phyloP scores from a whole-genome alignment of 192 early-diverging fungal species.

The Backusella luteola region DNA sequence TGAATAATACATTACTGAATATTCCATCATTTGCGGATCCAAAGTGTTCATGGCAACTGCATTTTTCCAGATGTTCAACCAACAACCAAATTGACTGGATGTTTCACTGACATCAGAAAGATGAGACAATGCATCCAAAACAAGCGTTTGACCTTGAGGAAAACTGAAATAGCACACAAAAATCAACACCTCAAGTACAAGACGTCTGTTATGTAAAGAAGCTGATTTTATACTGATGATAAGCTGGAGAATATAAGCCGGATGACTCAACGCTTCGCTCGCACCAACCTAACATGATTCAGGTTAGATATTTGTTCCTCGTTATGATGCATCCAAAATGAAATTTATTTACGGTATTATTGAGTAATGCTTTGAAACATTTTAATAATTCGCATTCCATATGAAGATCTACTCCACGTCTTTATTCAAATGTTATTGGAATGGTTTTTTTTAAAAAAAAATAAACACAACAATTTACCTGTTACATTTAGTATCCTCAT shows the following conservation, averaged over 20 bases:
- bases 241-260: constrained; percentile 66
- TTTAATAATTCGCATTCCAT: constrained; percentile 79
- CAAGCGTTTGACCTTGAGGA: constrained; percentile 67
- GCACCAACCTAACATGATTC: constrained; percentile 62
- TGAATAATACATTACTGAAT: constrained; percentile 42
- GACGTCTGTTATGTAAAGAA: constrained; percentile 61
- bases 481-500: background rate
- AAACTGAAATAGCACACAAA: constrained; percentile 73
- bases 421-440: background rate
- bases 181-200: constrained; percentile 73
- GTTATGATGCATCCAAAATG: background rate
- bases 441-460: constrained; percentile 17
- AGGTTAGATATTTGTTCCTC: background rate
- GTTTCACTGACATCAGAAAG: constrained; percentile 62
- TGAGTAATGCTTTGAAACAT: constrained; percentile 77
- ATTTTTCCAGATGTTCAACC: constrained; percentile 67
- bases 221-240: constrained; percentile 72
- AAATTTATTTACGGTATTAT: constrained; percentile 43
- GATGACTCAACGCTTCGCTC: constrained; percentile 66
- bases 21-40: constrained; percentile 72
- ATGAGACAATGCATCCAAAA: constrained; percentile 71
- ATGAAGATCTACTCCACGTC: constrained; percentile 63
- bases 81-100: constrained; percentile 66
- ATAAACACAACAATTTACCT: background rate
- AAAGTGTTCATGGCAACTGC: constrained; percentile 47